Evolutionary conservation across 371 early-diverging fungal genomes (phyloP), one percentile per base, ranked within the genome.

Genomic region (Chytridium lagenaria): DNA sequence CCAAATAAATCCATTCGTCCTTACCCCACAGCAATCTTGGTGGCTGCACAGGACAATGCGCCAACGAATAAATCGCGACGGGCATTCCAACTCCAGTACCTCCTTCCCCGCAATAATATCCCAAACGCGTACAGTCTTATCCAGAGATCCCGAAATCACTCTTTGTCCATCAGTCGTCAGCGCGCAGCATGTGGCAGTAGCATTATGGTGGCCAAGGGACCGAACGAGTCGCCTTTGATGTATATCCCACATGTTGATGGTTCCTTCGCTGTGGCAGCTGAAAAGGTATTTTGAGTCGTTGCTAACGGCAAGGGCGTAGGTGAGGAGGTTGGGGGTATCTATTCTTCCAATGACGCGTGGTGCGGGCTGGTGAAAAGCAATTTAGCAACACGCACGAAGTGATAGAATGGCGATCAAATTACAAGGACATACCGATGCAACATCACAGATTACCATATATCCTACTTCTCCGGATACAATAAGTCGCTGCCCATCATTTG

Each of bases 261-360:
- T 16, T 44, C 67, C 59, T 40, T 76, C 77, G 31, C 59, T 31
- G 30, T 72, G 68, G 37, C 77, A 73, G 39, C 55, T 52, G 38
- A 72, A 52, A 15, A 16, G 23, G 40, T 31, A 33, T 49, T 40
- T 28, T 23, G 72, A 71, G 50, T 76, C 72, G 36, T 68, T 70
- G 22, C 68, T 64, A 22, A 59, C n/a, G 0, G 72, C 61, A 22
- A 76, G 38, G 7, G 77, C 68, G 40, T 76, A 76, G 26, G 69
- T 76, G 15, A 72, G 39, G 31, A 59, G n/a, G 10, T 68, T 68
- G 5, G 40, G 50, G 2, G 72, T 76, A 3, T 70, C 64, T 31
- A 76, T 68, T 38, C 49, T 52, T 37, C 68, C 68, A 55, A 89
- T 49, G 88, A 89, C 67, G 71, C 75, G n/a, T 19, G 75, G 75